Base-by-base conservation (phyloP, 495 filamentous ascomycete genomes). In the Articulospora tetracladia region DNA sequence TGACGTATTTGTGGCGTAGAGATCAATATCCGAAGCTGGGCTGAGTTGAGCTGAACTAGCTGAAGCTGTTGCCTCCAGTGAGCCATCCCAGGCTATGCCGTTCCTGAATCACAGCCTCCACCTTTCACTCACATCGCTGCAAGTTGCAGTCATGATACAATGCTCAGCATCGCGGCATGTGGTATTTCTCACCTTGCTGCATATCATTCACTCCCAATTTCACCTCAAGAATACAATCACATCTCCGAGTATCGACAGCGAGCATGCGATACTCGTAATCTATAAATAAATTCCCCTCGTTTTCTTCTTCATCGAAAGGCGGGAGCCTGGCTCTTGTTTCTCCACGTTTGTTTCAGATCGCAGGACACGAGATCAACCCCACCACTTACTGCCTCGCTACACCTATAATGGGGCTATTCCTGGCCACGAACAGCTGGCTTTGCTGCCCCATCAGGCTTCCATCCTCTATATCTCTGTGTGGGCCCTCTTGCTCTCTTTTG, bases 281-380 rank as follows among this genome's bases (percentile, higher is more conserved):
- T 24, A 25, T 50, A 44, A 44, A 44, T 44, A 44, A 44, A 7
- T 44, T 34, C 30, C 30, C 30, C 30, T 34, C 30, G 30, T 34
- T 15, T 34, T 15, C 15, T 34, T 17, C 3, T 44, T 56, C 53
- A 15, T 46, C 24, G 25, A 56, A 34, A 46, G 46, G 41, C 36
- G 41, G 25, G 27, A 34, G 36, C 53, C 53, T 30, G 22, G 44
- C n/a, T 44, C 28, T 20, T 58, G 44, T 34, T 50, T 50, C 46
- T 50, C 20, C 46, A 58, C 46, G 39, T 44, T 26, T 50, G 20
- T 50, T 50, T 24, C 22, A 50, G 47, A 26, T 50, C 53, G 25
- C 17, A 17, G 17, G 39, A 53, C 57, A 49, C 55, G 55, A 57
- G 55, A 34, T 54, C 39, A 13, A 32, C 13, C 30, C n/a, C n/a